Evolutionary conservation across 352 stramenopile species (phyloP).

Genomic region (Phytophthora agathidicida): DNA sequence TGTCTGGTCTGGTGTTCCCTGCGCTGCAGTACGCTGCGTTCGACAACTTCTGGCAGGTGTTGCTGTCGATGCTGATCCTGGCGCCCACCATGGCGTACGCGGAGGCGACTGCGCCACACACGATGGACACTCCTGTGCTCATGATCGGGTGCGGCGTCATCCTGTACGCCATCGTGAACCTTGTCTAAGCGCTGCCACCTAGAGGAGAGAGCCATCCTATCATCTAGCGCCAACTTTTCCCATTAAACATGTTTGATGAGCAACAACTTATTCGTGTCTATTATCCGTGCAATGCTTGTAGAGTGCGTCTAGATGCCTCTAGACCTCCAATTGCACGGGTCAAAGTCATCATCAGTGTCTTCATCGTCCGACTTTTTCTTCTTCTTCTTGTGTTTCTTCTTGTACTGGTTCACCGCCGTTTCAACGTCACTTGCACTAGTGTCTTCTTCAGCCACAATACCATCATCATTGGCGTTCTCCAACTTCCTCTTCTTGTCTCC

Average conservation of each 20-base stretch:
- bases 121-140: conserved; percentile 85
- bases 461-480: conserved; percentile 3
- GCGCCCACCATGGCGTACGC: conserved; percentile 85
- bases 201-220: conserved; percentile 16
- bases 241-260: conserved; percentile 24
- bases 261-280: conserved; percentile 1
- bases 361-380: conserved; percentile 26
- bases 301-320: conserved; percentile 34
- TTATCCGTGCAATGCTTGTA: background rate
- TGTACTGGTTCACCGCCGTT: conserved; percentile 27
- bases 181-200: conserved; percentile 36
- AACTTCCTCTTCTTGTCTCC: conserved; percentile 21
- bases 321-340: conserved; percentile 56
- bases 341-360: conserved; percentile 34
- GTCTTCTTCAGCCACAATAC: conserved; percentile 14
- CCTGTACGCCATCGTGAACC: conserved; percentile 69
- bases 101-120: conserved; percentile 82
- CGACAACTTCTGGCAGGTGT: conserved; percentile 77
- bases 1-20: conserved; percentile 74
- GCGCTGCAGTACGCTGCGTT: conserved; percentile 81
- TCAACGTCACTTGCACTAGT: conserved; percentile 11
- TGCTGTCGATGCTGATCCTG: conserved; percentile 79
- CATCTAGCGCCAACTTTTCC: conserved; percentile 16
- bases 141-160: conserved; percentile 82
- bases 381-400: conserved; percentile 28